Conservation (phyloP, 75 land plant species). For the Cryptomeria japonica region DNA sequence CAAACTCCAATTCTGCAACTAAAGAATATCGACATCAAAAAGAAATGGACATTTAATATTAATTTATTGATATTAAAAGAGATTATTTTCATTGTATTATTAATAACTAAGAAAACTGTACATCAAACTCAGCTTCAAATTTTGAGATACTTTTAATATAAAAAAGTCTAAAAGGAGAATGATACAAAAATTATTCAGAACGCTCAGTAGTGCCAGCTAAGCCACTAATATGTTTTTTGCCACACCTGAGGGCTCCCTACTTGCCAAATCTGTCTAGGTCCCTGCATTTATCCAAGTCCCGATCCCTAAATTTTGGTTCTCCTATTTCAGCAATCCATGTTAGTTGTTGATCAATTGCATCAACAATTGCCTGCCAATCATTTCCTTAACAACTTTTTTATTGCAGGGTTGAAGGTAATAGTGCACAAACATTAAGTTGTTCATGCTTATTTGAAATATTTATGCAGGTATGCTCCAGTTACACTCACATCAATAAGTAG, state of each 20-base stretch:
- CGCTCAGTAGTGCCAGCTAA: neutral
- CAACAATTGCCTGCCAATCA: too few species aligned
- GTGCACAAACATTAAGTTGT: neutral
- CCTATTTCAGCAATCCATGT: neutral
- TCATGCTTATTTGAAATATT: neutral
- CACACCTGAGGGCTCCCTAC: neutral
- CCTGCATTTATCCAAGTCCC: neutral
- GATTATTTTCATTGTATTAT: neutral
- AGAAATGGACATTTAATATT: neutral
- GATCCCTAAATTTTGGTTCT: neutral
- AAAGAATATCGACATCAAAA: neutral
- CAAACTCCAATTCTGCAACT: neutral
- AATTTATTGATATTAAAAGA: neutral
- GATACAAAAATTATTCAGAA: neutral
- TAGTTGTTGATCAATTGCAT: too few species aligned
- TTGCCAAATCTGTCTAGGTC: neutral
- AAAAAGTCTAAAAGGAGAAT: neutral
- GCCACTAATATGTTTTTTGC: neutral
- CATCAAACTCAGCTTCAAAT: neutral
- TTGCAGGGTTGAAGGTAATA: neutral
- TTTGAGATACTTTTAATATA: neutral
- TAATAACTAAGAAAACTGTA: neutral
- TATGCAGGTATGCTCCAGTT: neutral
- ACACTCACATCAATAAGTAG: neutral
- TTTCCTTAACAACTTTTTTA: neutral